phyloP scores from a whole-genome alignment of 2,329 filamentous ascomycete species.

The Gnomoniopsis sp. region DNA sequence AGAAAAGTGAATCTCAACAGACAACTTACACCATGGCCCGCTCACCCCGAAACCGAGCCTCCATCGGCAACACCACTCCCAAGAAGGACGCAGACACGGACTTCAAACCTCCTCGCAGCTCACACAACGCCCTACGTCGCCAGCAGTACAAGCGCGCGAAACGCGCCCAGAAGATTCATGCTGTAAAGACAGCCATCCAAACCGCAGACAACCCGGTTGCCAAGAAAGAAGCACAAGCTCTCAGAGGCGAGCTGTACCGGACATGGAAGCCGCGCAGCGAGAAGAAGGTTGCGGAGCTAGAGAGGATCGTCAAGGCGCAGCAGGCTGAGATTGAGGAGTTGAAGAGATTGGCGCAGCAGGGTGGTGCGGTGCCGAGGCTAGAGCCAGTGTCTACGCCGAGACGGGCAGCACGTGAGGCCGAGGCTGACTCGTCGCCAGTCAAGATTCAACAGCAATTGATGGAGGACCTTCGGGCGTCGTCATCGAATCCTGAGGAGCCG shows the following conservation, averaged over 20 bases:
- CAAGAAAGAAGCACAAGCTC: not conserved
- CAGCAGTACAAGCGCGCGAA: conserved; percentile 6
- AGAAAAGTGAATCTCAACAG: not conserved
- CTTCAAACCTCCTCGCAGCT: not conserved
- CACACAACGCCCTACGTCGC: conserved; percentile 6
- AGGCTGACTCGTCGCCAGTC: conserved; percentile 10
- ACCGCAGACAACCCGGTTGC: conserved; percentile 1
- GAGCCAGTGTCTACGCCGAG: conserved; percentile 1
- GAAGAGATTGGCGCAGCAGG: not conserved
- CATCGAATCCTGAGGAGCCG: not conserved
- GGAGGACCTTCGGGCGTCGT: not conserved
- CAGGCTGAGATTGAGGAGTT: conserved; percentile 9
- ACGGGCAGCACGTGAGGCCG: not conserved
- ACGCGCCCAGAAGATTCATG: not conserved
- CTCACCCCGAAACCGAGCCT: not conserved
- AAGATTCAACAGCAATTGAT: conserved; percentile 13
- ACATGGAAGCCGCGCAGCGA: conserved; percentile 3
- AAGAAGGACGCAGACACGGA: conserved; percentile 1
- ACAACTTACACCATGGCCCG: not conserved
- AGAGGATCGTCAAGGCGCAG: conserved; percentile 13
- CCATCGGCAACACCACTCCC: not conserved
- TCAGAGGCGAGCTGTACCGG: conserved; percentile 6
- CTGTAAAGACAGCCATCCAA: conserved; percentile 2
- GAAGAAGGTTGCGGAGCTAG: conserved; percentile 7
- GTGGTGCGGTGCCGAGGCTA: not conserved